Conservation (phyloP, 1,284 basidiomycete genomes). For the Gastroboletus turbinatus region DNA sequence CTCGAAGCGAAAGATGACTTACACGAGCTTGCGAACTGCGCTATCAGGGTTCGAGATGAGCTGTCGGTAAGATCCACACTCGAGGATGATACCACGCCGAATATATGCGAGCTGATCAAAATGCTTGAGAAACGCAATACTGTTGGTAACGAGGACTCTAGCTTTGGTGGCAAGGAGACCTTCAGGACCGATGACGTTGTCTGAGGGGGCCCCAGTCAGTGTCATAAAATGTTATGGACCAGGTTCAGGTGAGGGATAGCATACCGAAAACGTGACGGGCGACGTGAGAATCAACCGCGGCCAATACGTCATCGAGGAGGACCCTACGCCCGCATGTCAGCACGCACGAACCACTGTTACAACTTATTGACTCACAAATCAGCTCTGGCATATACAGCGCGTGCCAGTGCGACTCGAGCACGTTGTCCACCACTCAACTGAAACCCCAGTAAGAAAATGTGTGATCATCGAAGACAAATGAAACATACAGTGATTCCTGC, state of each 20-base stretch:
- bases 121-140: conserved; percentile 80
- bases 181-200: conserved; percentile 86
- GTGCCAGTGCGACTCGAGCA: conserved; percentile 57
- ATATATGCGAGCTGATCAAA: conserved; percentile 83
- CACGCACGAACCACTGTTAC: not conserved
- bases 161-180: conserved; percentile 87
- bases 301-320: conserved; percentile 42
- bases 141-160: conserved; percentile 87
- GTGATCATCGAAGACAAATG: not conserved
- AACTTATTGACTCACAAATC: conserved; percentile 40
- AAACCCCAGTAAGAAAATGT: conserved; percentile 4
- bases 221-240: not conserved
- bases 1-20: conserved; percentile 28
- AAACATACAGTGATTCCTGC: conserved; percentile 32
- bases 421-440: conserved; percentile 58
- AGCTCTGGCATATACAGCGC: conserved; percentile 51
- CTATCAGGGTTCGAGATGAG: conserved; percentile 65
- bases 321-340: conserved; percentile 17
- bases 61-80: conserved; percentile 68
- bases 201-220: conserved; percentile 36
- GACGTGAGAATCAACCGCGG: conserved; percentile 73
- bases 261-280: conserved; percentile 63
- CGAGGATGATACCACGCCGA: conserved; percentile 82
- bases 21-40: conserved; percentile 84
- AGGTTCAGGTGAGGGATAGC: conserved; percentile 3